Percentiles rank a stretch among this genome's conserved stretches.
These are phyloP conservation scores for Pichia sporocuriosa DNA, from an alignment of 805 yeast species.

Conservation along the genomic window DNA sequence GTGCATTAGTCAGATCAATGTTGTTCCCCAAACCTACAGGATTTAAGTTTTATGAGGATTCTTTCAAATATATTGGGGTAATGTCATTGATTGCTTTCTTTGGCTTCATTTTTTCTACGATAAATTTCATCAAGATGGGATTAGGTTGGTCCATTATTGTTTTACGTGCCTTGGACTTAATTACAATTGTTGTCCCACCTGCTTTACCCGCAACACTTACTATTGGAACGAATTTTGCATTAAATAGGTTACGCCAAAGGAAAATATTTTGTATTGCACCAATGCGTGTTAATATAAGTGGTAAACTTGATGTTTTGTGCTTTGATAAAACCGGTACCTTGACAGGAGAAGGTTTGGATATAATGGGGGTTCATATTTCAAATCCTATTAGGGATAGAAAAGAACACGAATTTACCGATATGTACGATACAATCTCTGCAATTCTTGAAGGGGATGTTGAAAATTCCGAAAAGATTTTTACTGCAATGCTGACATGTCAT, in stretches of 20 bases:
- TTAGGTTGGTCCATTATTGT: conserved; percentile 63
- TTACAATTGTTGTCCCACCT: conserved; percentile 97
- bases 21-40: conserved; percentile 92
- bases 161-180: conserved; percentile 84
- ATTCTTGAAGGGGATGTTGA: conserved; percentile 11
- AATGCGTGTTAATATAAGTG: conserved; percentile 91
- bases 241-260: conserved; percentile 61
- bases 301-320: conserved; percentile 82
- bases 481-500: conserved; percentile 73
- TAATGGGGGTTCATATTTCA: conserved; percentile 47
- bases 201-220: conserved; percentile 97
- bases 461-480: conserved; percentile 22
- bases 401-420: conserved; percentile 24
- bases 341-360: conserved; percentile 94
- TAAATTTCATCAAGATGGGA: conserved; percentile 74
- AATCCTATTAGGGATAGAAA: conserved; percentile 27
- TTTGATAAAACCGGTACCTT: conserved; percentile 97
- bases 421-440: conserved; percentile 14
- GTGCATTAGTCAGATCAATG: conserved; percentile 91
- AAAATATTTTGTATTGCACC: conserved; percentile 89
- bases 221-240: conserved; percentile 91
- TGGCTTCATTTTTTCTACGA: conserved; percentile 80
- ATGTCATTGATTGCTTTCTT: conserved; percentile 80
- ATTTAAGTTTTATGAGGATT: conserved; percentile 88
- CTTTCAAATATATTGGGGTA: conserved; percentile 92